A percentile compares a stretch with the other conserved stretches of the same genome.
phyloP scores from a whole-genome alignment of 345 rosid species.

The Pistacia integerrima region DNA sequence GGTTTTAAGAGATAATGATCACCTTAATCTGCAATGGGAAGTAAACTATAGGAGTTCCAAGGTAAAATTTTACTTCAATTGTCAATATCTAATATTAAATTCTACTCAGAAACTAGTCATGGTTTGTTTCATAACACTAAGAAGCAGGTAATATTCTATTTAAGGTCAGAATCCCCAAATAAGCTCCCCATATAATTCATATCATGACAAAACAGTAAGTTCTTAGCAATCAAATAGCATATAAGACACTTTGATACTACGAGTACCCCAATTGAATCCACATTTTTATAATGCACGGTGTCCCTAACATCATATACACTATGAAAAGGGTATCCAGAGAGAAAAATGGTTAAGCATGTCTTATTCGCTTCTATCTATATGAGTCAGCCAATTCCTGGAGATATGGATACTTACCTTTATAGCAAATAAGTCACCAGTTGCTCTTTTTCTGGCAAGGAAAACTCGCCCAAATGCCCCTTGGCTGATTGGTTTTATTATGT shows the following conservation, averaged over 20 bases:
- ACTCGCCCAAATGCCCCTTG: slow-evolving; percentile 97
- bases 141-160: neutral
- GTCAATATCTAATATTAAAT: neutral
- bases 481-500: slow-evolving; percentile 97
- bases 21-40: neutral
- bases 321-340: neutral
- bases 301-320: neutral
- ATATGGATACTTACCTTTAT: slow-evolving; percentile 64
- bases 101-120: neutral
- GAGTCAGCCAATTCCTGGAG: slow-evolving; percentile 20
- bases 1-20: neutral
- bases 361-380: neutral
- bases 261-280: neutral
- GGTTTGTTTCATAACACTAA: neutral
- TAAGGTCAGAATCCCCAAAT: slow-evolving; percentile 5
- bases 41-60: neutral
- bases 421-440: slow-evolving; percentile 94
- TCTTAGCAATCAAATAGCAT: neutral
- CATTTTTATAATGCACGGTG: slow-evolving; percentile 3
- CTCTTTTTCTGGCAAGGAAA: slow-evolving; percentile 85
- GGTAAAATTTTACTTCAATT: neutral
- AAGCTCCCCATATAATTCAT: neutral
- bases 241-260: neutral
- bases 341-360: neutral
- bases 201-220: neutral